Base-by-base conservation (phyloP, 2,329 filamentous ascomycete genomes). In the Penicillium sp. region DNA sequence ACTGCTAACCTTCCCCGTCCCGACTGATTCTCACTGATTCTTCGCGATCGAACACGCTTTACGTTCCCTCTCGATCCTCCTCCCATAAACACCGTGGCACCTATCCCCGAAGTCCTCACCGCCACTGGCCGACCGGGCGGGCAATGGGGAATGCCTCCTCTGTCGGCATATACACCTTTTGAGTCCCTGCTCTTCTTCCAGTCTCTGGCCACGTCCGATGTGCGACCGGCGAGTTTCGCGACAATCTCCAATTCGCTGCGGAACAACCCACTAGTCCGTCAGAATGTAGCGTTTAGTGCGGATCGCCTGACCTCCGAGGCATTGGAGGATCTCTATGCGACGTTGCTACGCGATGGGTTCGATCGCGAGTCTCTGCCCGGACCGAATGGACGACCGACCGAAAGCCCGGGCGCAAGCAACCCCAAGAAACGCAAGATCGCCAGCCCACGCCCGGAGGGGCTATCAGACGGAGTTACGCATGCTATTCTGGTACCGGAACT, bases 141-240 rank as follows among this genome's bases (percentile, higher is more conserved):
- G 64, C 64, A 67, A 71, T 71, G 68, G 68, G 76, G 74, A 67
- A 82, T 81, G 78, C 77, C 75, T 72, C 74, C 74, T 68, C 64
- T 76, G 69, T 77, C 81, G 64, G 75, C 77, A 62, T 90, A 93
- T 72, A 91, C 88, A 65, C 81, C 85, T 59, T 86, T 94, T 75
- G 89, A 95, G 78, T 86, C 85, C 64, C 78, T 94, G 52, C 80
- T 93, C 57, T 79, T 95, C 62, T 91, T 93, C 73, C 87, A 91
- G 71, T 85, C 84, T 51, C 78, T 94, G 55, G 78, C 82, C 57
- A 75, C 76, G 57, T 77, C 86, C 68, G 86, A 86, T 63, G 74
- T 82, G 55, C 78, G 82, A 56, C 73, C 81, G 42, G 68, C 76
- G 51, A 81, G 79, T 65, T 93, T 94, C 71, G 72, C 73, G 61